These are phyloP conservation scores for Eruca vesicaria DNA, from an alignment of 441 rosid genomes.

Conservation along the genomic window DNA sequence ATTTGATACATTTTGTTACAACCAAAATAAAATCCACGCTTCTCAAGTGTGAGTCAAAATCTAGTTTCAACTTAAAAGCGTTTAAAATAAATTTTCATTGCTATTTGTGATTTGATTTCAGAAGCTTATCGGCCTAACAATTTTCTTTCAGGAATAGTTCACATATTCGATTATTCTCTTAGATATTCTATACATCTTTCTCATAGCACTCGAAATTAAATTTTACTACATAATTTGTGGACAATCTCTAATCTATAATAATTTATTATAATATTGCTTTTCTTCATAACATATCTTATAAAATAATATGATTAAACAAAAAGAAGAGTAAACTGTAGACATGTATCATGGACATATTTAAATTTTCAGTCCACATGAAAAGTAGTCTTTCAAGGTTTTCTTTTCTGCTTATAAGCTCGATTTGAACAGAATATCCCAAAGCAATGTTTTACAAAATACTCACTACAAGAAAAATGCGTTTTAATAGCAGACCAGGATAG, in stretches of 20 bases:
- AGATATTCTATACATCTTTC: not conserved
- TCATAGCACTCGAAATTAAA: not conserved
- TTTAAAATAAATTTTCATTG: not conserved
- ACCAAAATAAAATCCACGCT: too few species aligned
- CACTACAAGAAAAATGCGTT: too few species aligned
- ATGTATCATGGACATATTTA: not conserved
- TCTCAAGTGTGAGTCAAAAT: too few species aligned
- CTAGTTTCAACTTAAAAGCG: too few species aligned
- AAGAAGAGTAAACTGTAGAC: not conserved
- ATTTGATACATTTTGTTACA: too few species aligned
- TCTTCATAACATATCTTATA: not conserved
- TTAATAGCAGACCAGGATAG: too few species aligned
- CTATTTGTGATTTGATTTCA: not conserved
- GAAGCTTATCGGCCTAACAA: not conserved
- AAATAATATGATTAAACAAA: too few species aligned
- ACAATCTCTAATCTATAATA: not conserved
- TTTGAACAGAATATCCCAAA: too few species aligned
- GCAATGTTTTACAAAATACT: too few species aligned
- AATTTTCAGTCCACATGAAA: not conserved
- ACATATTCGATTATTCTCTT: not conserved
- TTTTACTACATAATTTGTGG: not conserved
- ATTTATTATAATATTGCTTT: too few species aligned
- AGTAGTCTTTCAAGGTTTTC: not conserved
- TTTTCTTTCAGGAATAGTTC: not conserved
- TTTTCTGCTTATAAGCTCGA: too few species aligned